Conservation (phyloP, 116 monocot genomes). For the Iris pallida region DNA sequence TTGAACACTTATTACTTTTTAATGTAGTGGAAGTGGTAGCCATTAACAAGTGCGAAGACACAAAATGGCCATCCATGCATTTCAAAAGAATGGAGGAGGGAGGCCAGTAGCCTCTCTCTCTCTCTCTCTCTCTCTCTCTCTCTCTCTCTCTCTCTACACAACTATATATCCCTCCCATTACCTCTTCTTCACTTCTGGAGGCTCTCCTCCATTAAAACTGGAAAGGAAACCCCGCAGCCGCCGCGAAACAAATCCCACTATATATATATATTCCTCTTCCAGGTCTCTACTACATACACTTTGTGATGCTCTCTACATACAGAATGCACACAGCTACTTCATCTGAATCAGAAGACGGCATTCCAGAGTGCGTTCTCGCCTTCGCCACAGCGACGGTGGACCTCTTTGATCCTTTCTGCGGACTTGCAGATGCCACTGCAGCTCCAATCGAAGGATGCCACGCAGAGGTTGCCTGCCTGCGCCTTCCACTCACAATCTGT, state of each 20-base stretch:
- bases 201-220: neutral
- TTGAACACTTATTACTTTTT: too few relatives aligned
- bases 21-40: too few relatives aligned
- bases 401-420: conserved; percentile 61
- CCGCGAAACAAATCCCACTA: too few relatives aligned
- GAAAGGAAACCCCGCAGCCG: neutral
- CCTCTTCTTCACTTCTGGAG: neutral
- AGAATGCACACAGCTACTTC: neutral
- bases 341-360: conserved; percentile 31
- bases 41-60: too few relatives aligned
- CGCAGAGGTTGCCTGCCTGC: conserved; percentile 80
- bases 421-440: conserved; percentile 92
- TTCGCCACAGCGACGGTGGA: conserved; percentile 76
- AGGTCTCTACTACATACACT: neutral
- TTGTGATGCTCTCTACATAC: too few relatives aligned
- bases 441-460: conserved; percentile 86
- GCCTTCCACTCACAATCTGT: conserved; percentile 94
- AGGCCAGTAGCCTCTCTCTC: conserved; percentile 5
- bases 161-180: too few relatives aligned
- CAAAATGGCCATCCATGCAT: neutral
- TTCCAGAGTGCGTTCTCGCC: conserved; percentile 59
- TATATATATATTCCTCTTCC: neutral
- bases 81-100: conserved; percentile 5
- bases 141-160: too few relatives aligned
- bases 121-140: neutral